phyloP scores from a whole-genome alignment of 2,329 filamentous ascomycete genomes.

The Eutypa lata region DNA sequence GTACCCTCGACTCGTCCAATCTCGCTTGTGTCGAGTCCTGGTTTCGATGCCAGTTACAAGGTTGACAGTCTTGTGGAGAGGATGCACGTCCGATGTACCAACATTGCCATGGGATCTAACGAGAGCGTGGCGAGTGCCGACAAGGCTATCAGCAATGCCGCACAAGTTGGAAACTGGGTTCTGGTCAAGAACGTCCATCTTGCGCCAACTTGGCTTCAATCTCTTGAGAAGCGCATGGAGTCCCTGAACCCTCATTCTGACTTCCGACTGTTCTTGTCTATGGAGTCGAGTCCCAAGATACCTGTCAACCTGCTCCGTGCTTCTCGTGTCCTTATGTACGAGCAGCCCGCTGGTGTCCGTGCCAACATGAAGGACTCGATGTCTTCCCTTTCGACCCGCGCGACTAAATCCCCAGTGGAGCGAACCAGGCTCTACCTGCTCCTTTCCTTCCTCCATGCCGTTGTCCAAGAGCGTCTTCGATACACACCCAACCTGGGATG shows the following conservation, averaged over 20 bases:
- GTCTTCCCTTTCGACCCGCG: conserved; percentile 72
- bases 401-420: conserved; percentile 82
- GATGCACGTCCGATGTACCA: conserved; percentile 78
- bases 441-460: conserved; percentile 90
- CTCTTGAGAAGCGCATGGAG: conserved; percentile 93
- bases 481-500: conserved; percentile 93
- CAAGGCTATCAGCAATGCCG: conserved; percentile 90
- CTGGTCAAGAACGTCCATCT: conserved; percentile 98
- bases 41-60: conserved; percentile 98
- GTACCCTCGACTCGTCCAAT: conserved; percentile 83
- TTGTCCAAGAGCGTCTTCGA: conserved; percentile 89
- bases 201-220: conserved; percentile 93
- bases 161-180: conserved; percentile 91
- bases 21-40: conserved; percentile 88
- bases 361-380: conserved; percentile 99
- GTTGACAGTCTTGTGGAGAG: conserved; percentile 92
- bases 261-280: conserved; percentile 94
- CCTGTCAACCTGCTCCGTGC: conserved; percentile 92
- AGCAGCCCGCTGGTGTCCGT: conserved; percentile 92
- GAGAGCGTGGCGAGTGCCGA: conserved; percentile 90
- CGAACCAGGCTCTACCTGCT: conserved; percentile 86
- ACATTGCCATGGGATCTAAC: conserved; percentile 98
- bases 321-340: conserved; percentile 93
- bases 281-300: conserved; percentile 96
- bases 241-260: conserved; percentile 89